These are phyloP conservation scores for Geotrichum histeridarum DNA, from an alignment of 1,139 yeast species.

Conservation along the genomic window DNA sequence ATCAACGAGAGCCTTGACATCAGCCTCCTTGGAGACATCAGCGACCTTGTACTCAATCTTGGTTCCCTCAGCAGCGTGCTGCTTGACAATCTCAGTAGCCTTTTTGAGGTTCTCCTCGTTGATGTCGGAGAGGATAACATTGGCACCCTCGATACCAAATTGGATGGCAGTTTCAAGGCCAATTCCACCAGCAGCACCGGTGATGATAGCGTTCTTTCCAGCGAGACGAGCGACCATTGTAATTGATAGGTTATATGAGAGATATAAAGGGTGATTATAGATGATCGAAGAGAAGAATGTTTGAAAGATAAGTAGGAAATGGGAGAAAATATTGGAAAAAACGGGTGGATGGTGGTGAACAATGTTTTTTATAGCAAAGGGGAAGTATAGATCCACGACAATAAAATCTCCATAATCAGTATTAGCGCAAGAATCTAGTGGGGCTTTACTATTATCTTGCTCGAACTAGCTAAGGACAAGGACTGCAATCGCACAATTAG, in stretches of 20 bases:
- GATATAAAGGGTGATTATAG: neutral
- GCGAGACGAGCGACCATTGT: conserved; percentile 42
- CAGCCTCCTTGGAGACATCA: conserved; percentile 38
- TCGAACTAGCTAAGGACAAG: no score
- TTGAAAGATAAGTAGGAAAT: no score
- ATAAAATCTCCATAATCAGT: no score
- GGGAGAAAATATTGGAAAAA: no score
- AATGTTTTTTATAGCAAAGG: no score
- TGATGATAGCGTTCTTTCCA: conserved; percentile 54
- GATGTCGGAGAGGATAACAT: conserved; percentile 61
- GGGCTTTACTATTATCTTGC: no score
- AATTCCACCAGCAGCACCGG: conserved; percentile 58
- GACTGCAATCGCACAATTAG: no score
- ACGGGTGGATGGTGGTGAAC: no score
- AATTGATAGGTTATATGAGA: neutral
- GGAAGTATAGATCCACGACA: no score
- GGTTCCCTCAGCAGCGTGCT: conserved; percentile 24
- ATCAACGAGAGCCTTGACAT: conserved; percentile 37
- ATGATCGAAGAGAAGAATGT: no score
- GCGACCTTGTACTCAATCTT: conserved; percentile 31
- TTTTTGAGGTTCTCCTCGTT: conserved; percentile 32
- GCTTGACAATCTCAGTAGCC: conserved; percentile 33
- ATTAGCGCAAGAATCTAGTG: no score
- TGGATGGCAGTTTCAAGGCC: conserved; percentile 40
- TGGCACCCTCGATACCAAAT: conserved; percentile 41